Conservation (phyloP, 345 rosid genomes). For the Camelina neglecta region DNA sequence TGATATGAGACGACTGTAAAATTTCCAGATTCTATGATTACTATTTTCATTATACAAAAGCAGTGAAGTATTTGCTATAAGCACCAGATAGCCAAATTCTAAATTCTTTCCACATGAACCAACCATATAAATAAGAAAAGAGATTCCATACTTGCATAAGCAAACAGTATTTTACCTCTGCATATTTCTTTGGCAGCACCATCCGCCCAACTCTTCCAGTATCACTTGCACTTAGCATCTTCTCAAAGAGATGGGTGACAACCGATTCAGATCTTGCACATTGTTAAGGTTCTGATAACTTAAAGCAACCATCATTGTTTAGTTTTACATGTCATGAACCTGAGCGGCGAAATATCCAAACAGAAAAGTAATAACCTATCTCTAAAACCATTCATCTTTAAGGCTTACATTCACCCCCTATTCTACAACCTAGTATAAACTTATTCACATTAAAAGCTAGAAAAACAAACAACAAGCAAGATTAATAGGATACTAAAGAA, state of each 20-base stretch:
- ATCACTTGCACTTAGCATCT: slow-evolving; percentile 96
- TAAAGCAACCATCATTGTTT: slow-evolving; percentile 7
- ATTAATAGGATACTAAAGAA: slow-evolving; percentile 21
- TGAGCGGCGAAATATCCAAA: slow-evolving; percentile 31
- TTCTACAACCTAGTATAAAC: slow-evolving; percentile 20
- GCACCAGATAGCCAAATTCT: slow-evolving; percentile 25
- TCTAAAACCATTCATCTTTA: slow-evolving; percentile 6
- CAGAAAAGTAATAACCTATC: slow-evolving; percentile 16
- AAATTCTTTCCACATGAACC: slow-evolving; percentile 25
- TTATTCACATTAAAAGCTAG: slow-evolving; percentile 11
- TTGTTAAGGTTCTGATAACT: slow-evolving; percentile 61
- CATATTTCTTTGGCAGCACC: slow-evolving; percentile 93
- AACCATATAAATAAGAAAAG: slow-evolving; percentile 14
- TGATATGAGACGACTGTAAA: slow-evolving; percentile 22
- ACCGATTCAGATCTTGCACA: slow-evolving; percentile 71
- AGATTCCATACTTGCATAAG: slow-evolving; percentile 26
- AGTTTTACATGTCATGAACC: slow-evolving; percentile 32
- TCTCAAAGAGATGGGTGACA: slow-evolving; percentile 90
- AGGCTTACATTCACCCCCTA: slow-evolving; percentile 14
- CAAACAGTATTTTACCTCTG: slow-evolving; percentile 70
- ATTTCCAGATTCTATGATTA: slow-evolving; percentile 29
- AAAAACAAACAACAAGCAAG: slow-evolving; percentile 28
- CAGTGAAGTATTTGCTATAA: slow-evolving; percentile 29
- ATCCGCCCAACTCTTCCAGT: slow-evolving; percentile 89
- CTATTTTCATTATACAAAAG: slow-evolving; percentile 13